These are phyloP conservation scores for Lasiodiplodia sp. DNA, from an alignment of 2,329 filamentous ascomycete species.

Conservation along the genomic window DNA sequence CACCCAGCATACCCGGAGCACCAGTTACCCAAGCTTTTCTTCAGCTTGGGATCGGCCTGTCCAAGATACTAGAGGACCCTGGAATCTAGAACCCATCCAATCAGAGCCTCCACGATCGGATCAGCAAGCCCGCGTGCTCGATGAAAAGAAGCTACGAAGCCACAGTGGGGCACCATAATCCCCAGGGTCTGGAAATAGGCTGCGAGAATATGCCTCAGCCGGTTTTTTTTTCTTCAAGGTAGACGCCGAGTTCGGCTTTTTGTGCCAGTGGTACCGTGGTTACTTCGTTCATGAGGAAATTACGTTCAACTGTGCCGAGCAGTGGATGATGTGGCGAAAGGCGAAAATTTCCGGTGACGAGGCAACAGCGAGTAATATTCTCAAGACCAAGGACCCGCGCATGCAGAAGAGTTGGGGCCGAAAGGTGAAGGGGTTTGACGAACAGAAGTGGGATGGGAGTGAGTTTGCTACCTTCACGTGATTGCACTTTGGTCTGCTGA, in stretches of 20 bases:
- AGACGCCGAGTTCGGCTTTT: constrained; percentile 59
- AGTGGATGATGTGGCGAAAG: constrained; percentile 60
- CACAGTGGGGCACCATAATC: too few species aligned
- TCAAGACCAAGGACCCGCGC: constrained; percentile 55
- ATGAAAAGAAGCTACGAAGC: too few species aligned
- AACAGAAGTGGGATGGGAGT: constrained; percentile 57
- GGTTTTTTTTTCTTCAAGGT: constrained; percentile 49
- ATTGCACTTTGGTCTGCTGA: background rate
- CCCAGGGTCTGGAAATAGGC: too few species aligned
- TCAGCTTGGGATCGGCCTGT: too few species aligned
- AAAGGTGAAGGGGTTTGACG: constrained; percentile 61
- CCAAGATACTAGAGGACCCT: too few species aligned
- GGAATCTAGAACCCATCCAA: too few species aligned
- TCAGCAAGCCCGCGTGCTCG: too few species aligned
- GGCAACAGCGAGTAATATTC: constrained; percentile 49
- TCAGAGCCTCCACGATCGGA: too few species aligned
- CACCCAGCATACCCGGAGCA: too few species aligned
- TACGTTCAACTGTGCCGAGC: constrained; percentile 51
- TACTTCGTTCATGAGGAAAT: constrained; percentile 52
- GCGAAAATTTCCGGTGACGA: constrained; percentile 52
- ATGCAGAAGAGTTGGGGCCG: constrained; percentile 64
- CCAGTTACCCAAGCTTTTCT: too few species aligned
- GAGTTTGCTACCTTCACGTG: background rate
- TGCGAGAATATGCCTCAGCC: background rate
- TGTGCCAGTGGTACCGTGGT: constrained; percentile 70